Evolutionary conservation across 441 rosid genomes (phyloP), one percentile per base, ranked within the genome.

Genomic region (Corymbia calophylla): DNA sequence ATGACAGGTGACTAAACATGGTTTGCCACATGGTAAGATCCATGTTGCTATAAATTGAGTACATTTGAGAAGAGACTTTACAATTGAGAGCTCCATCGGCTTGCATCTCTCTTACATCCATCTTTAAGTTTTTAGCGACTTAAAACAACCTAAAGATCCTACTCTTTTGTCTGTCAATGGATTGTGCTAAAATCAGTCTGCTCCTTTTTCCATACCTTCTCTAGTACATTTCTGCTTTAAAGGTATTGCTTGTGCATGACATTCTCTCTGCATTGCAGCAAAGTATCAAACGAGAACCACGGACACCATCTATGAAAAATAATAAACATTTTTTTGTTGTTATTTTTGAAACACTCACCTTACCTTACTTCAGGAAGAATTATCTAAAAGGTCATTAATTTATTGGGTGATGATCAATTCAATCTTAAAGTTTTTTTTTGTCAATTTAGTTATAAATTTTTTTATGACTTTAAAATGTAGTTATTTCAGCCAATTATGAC

Each of bases 401-500:
- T 66, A 66, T 66, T 16, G 4, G 16, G 8, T 17, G 23, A 5
- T 2, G 2, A 2, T 17, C 77, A 1, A 31, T 0, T 66, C 6
- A 8, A 4, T 66, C 44, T 5, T 66, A 66, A 16, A n/a, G 4
- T 31, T 31, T 31, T 66, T 31, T 35, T 16, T 66, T 15, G 31
- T 66, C 77, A 8, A 4, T 66, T 66, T 31, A 31, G 21, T 66
- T 17, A 3, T 66, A 31, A 62, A 4, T 0, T 17, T 66, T 66
- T 66, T 4, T 0, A 66, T 8, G 6, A 31, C 0, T 66, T 66
- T 66, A 4, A 2, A 31, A 16, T 66, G 4, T 16, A 16, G 0
- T 0, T 5, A 13, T n/a, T 64, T 9, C 2, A 0, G 1, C 15
- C 5, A 64, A 64, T 2, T 66, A 4, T 16, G 4, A 2, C 1